Conservation (phyloP, 2,329 filamentous ascomycete genomes). For the Hymenoscyphus albidus region DNA sequence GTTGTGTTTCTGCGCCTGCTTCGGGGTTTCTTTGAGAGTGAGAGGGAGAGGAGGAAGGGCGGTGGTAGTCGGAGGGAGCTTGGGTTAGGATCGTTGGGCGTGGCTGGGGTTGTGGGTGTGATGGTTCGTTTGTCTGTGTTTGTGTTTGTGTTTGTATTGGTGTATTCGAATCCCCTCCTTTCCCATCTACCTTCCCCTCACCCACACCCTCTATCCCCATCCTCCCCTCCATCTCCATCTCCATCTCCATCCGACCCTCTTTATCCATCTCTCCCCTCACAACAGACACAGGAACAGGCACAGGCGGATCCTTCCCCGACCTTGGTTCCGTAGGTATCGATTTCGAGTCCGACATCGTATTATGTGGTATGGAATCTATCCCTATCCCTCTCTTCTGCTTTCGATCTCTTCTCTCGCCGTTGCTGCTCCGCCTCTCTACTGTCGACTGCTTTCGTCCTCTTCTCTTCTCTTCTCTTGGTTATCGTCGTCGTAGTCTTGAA, state of each 20-base stretch:
- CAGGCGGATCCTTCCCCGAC: conserved; percentile 23
- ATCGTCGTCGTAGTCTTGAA: not conserved
- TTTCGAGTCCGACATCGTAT: conserved; percentile 9
- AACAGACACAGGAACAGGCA: not conserved
- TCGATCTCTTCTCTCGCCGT: not conserved
- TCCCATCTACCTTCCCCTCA: not conserved
- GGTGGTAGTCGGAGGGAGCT: not conserved
- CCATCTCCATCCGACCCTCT: not conserved
- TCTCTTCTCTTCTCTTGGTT: too few relatives aligned
- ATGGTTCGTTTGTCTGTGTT: too few relatives aligned
- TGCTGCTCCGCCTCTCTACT: not conserved
- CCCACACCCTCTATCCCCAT: not conserved
- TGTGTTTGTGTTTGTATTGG: conserved; percentile 1
- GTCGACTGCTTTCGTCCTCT: too few relatives aligned
- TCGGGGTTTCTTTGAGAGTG: not conserved
- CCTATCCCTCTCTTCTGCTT: too few relatives aligned
- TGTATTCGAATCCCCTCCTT: conserved; percentile 5
- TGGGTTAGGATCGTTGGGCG: conserved; percentile 2
- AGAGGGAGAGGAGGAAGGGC: not conserved
- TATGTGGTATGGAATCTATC: not conserved
- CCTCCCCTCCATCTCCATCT: not conserved
- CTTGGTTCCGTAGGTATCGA: conserved; percentile 21
- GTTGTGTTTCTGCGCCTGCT: not conserved
- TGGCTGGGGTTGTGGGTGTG: too few relatives aligned
- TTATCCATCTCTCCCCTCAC: not conserved